Conservation (phyloP, 306 rosid genomes). For the Cucurbita argyrosperma region DNA sequence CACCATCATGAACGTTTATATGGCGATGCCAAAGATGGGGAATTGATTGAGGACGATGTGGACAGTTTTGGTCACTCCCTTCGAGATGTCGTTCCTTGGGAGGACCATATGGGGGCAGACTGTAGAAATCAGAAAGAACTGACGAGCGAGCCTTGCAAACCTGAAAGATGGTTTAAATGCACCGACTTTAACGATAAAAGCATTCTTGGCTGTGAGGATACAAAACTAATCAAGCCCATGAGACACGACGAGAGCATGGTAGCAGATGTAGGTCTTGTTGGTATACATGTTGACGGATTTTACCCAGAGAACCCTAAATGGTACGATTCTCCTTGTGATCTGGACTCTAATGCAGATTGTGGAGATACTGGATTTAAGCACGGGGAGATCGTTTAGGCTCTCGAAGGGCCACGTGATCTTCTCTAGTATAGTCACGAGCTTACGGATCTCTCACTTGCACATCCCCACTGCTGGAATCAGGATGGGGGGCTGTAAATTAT, state of each 20-base stretch:
- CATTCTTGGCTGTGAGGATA: slow-evolving; percentile 88
- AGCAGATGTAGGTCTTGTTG: slow-evolving; percentile 81
- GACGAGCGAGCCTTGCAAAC: slow-evolving; percentile 58
- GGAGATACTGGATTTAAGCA: slow-evolving; percentile 77
- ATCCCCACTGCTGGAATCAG: slow-evolving; percentile 28
- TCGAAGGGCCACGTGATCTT: slow-evolving; percentile 24
- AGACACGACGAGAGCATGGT: slow-evolving; percentile 72
- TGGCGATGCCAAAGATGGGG: slow-evolving; percentile 73
- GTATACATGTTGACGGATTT: slow-evolving; percentile 92
- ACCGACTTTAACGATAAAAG: slow-evolving; percentile 73
- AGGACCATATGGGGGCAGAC: slow-evolving; percentile 79
- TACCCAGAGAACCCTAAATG: slow-evolving; percentile 84
- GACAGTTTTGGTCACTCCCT: slow-evolving; percentile 84
- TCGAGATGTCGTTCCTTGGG: slow-evolving; percentile 87
- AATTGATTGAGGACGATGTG: slow-evolving; percentile 86
- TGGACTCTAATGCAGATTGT: slow-evolving; percentile 78
- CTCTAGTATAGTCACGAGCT: slow-evolving; percentile 40
- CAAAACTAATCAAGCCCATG: slow-evolving; percentile 75
- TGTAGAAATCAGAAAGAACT: slow-evolving; percentile 69
- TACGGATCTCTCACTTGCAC: slow-evolving; percentile 27
- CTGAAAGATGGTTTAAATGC: slow-evolving; percentile 95
- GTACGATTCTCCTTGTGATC: slow-evolving; percentile 96
- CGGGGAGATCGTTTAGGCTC: slow-evolving; percentile 72
- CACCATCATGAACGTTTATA: slow-evolving; percentile 71
- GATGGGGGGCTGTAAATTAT: slow-evolving; percentile 75